These are phyloP conservation scores for Boletus semigastroideus DNA, from an alignment of 1,284 basidiomycete genomes.

Conservation along the genomic window DNA sequence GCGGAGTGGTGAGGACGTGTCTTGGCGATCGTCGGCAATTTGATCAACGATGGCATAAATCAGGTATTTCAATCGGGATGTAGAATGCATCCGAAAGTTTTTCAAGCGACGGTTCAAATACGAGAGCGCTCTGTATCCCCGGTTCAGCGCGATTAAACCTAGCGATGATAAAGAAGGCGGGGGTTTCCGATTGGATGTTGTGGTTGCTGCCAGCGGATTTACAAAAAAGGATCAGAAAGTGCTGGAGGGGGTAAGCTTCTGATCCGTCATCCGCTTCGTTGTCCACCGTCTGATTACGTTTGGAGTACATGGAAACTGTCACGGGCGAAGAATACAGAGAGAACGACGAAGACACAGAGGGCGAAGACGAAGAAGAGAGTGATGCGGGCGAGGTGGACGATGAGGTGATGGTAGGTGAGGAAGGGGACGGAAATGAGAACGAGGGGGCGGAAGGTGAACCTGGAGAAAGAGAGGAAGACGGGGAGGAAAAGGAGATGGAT, in stretches of 20 bases:
- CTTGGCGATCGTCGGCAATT: conserved; percentile 14
- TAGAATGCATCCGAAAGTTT: conserved; percentile 93
- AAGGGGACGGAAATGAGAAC: conserved; percentile 33
- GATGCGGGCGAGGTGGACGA: conserved; percentile 40
- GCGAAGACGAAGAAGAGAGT: conserved; percentile 33
- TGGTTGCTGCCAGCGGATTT: conserved; percentile 92
- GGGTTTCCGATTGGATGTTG: conserved; percentile 77
- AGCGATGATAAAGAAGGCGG: conserved; percentile 46
- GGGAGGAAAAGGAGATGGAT: conserved; percentile 22
- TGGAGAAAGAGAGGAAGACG: conserved; percentile 30
- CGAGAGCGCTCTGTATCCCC: conserved; percentile 87
- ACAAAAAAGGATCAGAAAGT: conserved; percentile 77
- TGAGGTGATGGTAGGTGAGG: conserved; percentile 33
- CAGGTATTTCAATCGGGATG: conserved; percentile 99
- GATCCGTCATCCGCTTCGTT: conserved; percentile 10
- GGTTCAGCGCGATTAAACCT: conserved; percentile 66
- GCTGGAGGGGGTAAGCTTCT: conserved; percentile 72
- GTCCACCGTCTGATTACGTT: conserved; percentile 20
- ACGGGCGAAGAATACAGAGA: conserved; percentile 42
- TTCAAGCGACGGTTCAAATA: conserved; percentile 93
- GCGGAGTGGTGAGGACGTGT: conserved; percentile 81
- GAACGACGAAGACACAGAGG: conserved; percentile 30
- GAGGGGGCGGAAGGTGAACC: conserved; percentile 22
- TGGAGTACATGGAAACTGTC: conserved; percentile 68
- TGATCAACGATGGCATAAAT: conserved; percentile 12